Evolutionary conservation across 208 protist species (phyloP), one percentile per base, ranked within the genome.

Genomic region (Naegleria fowleri): DNA sequence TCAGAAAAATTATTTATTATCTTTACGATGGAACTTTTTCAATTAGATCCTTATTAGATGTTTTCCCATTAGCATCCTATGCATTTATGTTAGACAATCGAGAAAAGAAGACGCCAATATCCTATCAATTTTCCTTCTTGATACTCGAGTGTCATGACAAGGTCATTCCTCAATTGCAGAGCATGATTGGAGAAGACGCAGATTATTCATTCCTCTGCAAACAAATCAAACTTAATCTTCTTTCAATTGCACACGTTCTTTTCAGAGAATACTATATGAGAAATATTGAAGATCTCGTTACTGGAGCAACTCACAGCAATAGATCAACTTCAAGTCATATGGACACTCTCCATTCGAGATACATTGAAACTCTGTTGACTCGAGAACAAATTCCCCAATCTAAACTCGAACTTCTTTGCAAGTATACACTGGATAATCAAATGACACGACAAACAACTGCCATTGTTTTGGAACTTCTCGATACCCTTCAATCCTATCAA

Each of bases 231-330:
- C 29, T 79, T 36, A 79, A 79, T 36, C 19, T 79, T 79, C 6
- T 79, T 36, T 36, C 67, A 36, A 79, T 79, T 79, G 0, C n/a
- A 36, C 67, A 79, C n/a, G 29, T 79, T 79, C n/a, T 79, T 6
- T 79, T 79, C n/a, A 25, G 67, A 79, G 67, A 79, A 79, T 79
- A 79, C 9, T 79, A 79, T 36, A 79, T 79, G 67, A 79, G 67
- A 79, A 79, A 79, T 79, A 79, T 79, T 79, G 67, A 79, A 79
- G 67, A 79, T 79, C n/a, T 79, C 19, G 9, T 79, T 2, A 36
- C 29, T 79, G 29, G 29, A 36, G 29, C 19, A 2, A 79, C 29
- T 79, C 67, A 79, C 36, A 36, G 25, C 19, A 79, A 79, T 79
- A 79, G 29, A 36, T 79, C 16, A 36, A 29, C 16, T 36, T 36